These are phyloP conservation scores for Cyberlindnera amylophila DNA, from an alignment of 805 yeast species.

Conservation along the genomic window DNA sequence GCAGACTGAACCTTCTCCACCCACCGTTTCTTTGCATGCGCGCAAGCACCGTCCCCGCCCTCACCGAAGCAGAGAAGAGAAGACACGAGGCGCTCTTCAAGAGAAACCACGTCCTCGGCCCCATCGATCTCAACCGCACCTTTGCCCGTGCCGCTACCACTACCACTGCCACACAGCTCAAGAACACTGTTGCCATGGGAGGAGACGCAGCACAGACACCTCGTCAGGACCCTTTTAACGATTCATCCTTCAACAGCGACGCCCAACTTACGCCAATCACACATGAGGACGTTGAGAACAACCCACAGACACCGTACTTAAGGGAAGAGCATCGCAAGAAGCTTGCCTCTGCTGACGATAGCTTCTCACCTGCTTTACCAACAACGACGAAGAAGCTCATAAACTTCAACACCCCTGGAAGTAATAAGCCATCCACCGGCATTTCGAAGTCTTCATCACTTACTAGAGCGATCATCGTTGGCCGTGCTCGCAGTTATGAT, in stretches of 20 bases:
- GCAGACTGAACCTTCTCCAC: background rate
- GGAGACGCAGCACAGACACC: conserved; percentile 5
- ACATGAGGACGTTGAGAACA: conserved; percentile 18
- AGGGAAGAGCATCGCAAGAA: conserved; percentile 17
- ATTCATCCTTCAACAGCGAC: conserved; percentile 4
- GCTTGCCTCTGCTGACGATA: background rate
- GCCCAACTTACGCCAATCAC: conserved; percentile 19
- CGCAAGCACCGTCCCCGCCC: background rate
- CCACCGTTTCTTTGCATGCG: background rate
- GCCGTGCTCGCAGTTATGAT: background rate
- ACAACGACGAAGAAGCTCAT: conserved; percentile 14
- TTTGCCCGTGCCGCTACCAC: conserved; percentile 3
- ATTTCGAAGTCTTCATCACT: conserved; percentile 2
- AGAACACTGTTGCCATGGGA: background rate
- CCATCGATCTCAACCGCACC: conserved; percentile 9
- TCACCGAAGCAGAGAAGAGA: conserved; percentile 15
- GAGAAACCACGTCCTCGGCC: conserved; percentile 20
- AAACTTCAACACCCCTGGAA: conserved; percentile 5
- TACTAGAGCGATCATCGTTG: conserved; percentile 4
- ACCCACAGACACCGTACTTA: conserved; percentile 26
- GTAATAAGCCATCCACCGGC: conserved; percentile 1
- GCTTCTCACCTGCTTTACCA: conserved; percentile 15
- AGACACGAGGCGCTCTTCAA: conserved; percentile 20
- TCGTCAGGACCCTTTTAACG: conserved; percentile 1
- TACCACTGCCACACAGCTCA: too few relatives aligned